Evolutionary conservation across 768 basidiomycete species (phyloP), one percentile per base, ranked within the genome.

Genomic region (Psilocybe sp.): DNA sequence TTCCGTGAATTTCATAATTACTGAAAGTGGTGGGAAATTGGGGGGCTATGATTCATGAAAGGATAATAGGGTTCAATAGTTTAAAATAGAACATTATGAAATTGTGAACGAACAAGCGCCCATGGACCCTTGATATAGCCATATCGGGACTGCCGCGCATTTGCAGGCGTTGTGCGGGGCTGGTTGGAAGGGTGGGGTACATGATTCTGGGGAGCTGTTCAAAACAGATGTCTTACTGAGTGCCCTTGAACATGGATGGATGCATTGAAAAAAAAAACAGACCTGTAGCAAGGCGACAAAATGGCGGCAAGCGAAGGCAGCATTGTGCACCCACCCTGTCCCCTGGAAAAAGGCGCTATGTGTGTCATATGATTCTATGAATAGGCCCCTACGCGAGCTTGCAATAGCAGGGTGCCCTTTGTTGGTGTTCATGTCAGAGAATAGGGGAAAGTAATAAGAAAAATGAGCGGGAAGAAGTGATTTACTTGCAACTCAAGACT

Each of bases 311-410:
- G n/a, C 7, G 23, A 28, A 81, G 81, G 72, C 84, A 70, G 82
- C 76, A 87, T 80, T 77, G 84, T 81, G 82, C 87, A 84, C 87
- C 86, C 86, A 88, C 87, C 87, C 83, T 88, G 87, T 78, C 84
- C 82, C 72, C 80, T 77, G 73, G 80, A 79, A 75, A 86, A 82
- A 78, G 73, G 69, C 75, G 70, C 54, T 59, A 53, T 60, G 58
- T 28, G 23, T 28, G 54, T 75, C 75, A 66, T 68, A 73, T 67
- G 79, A 66, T 69, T 81, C 82, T 70, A 76, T 79, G 60, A 84
- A 81, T 66, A 84, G 80, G 70, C 79, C 80, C 77, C 82, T 82
- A 76, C 82, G 79, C 63, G 78, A 68, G 75, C 79, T 81, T 64
- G 72, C 75, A 76, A 81, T 72, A 68, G 76, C 74, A 73, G 75